Conservation (phyloP, 257 asterid genomes). For the Solanum gandarillasii region DNA sequence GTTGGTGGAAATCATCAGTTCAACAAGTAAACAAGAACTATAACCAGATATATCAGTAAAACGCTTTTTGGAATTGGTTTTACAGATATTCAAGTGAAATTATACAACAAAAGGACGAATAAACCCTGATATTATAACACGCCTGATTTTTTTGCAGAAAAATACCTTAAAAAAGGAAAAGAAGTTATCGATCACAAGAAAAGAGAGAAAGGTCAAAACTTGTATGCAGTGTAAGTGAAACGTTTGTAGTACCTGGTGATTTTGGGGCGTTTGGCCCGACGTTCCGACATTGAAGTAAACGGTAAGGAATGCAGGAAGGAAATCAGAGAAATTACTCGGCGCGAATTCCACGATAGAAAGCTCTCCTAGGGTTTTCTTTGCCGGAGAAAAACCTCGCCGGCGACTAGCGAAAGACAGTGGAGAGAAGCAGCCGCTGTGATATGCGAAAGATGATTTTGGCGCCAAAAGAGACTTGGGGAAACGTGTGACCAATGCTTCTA, state of each 20-base stretch:
- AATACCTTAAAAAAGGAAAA: neutral
- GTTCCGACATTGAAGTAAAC: slow-evolving; percentile 31
- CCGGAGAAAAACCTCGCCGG: neutral
- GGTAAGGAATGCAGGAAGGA: neutral
- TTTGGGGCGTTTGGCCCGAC: slow-evolving; percentile 39
- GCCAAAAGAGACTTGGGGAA: neutral
- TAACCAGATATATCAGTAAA: neutral
- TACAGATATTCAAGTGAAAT: neutral
- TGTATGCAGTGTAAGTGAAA: neutral
- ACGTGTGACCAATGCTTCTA: neutral
- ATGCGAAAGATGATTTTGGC: neutral
- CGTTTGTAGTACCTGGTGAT: slow-evolving; percentile 30
- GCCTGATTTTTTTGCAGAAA: neutral
- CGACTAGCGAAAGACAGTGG: neutral
- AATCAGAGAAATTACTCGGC: neutral
- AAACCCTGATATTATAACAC: neutral
- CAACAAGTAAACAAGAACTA: neutral
- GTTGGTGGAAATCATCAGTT: neutral
- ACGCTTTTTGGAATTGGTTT: neutral
- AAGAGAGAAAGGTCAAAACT: neutral
- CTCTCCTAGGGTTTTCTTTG: neutral
- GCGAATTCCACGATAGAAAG: neutral
- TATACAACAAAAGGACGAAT: neutral
- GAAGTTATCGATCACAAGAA: neutral
- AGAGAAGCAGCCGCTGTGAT: neutral